Evolutionary conservation across 371 early-diverging fungal species (phyloP), one percentile per base, ranked within the genome.

Genomic region (Lichtheimia hyalospora): DNA sequence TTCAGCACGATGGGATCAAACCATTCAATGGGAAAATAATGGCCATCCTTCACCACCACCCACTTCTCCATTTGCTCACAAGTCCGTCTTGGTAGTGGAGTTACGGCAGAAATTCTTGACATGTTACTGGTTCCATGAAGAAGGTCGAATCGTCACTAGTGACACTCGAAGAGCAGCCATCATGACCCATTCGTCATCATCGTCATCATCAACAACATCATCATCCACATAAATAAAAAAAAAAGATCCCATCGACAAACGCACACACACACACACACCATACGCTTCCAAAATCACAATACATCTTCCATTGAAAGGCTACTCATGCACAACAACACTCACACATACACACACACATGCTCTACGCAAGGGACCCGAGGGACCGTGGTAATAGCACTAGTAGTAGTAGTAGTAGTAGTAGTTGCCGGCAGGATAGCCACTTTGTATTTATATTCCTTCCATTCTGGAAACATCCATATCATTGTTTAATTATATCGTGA

Each of bases 1-100:
- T 21, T 64, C 64, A 10, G 73, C 71, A 10, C 53, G 54, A 43
- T 77, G 77, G 74, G 74, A 77, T 54, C 52, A 65, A 15, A 66
- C 70, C 5, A 58, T 71, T 52, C 62, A 73, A 23, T 73, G 73
- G 73, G 60, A 62, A 23, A 46, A 39, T 28, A 40, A 44, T 60
- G 57, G 61, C 25, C 24, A 25, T 18, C 21, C 49, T 18, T 34
- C 34, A 21, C 46, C n/a, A 18, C 46, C 46, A 12, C n/a, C 18
- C 10, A 16, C 18, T 16, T 18, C 21, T 46, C 46, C n/a, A 1
- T 18, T 46, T 21, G 18, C 46, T 18, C 21, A n/a, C 46, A 46
- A 21, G 21, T 70, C 69, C 5, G 20, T 61, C 16, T 56, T 78
- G 21, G 73, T 78, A 3, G 49, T 58, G 43, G 75, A 74, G 55